Evolutionary conservation across 1,139 yeast genomes (phyloP), one percentile per base, ranked within the genome.

Genomic region (Debaryomyces udenii): DNA sequence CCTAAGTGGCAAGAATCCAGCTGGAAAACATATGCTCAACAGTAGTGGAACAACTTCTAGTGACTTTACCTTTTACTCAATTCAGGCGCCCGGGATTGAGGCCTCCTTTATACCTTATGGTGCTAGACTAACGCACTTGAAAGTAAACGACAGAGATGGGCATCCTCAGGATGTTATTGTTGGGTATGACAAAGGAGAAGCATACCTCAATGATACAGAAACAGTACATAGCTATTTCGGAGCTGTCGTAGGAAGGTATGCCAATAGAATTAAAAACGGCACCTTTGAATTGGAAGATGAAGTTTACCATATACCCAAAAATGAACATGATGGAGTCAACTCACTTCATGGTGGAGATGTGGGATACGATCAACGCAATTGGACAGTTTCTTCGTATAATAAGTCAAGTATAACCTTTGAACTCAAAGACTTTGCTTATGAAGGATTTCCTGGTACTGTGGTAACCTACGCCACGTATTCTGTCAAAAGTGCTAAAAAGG

Each of bases 171-270:
- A 17, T 35, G 24, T 35, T 3, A 18, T 27, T 16, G 35, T 31
- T 3, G 35, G 27, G 17, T 31, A 31, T 31, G 35, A 31, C 14
- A 13, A 31, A n/a, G 35, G 27, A 7, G 27, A 20, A 4, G 27
- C 16, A 20, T 31, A 31, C 18, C 11, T 31, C 14, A 31, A 31
- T 14, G 27, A 31, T 9, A 31, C 35, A 14, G 27, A 31, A 6
- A 31, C 27, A 9, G 35, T 31, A 20, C 35, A 31, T 20, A 20
- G 80, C 14, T 81, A 65, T 55, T 70, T 80, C 46, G 87, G 86
- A 30, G 76, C 85, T 27, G 76, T 83, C 16, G 74, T 81, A 29
- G 89, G 89, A 22, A 69, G 88, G 40, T 75, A 68, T 42, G 86
- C 87, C 43, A 82, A 82, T 59, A 67, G 88, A 47, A 73, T 82